These are phyloP conservation scores for Herpotrichia juniperi DNA, from an alignment of 2,329 filamentous ascomycete genomes.

Conservation along the genomic window DNA sequence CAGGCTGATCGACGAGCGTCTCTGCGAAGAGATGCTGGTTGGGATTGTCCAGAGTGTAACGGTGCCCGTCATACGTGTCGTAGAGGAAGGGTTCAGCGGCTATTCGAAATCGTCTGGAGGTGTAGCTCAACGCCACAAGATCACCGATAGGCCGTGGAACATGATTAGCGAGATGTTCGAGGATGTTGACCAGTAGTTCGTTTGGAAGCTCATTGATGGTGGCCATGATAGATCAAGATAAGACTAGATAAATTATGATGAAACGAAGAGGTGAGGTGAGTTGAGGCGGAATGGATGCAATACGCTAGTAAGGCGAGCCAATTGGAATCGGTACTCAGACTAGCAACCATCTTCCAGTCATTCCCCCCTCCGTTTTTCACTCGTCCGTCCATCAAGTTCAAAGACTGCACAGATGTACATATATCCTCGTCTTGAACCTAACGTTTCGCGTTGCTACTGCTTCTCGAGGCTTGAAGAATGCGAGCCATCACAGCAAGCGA, in stretches of 20 bases:
- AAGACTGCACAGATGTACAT: too few species aligned
- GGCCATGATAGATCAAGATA: background rate
- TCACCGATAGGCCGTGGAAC: background rate
- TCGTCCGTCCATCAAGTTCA: too few species aligned
- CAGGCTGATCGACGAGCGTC: background rate
- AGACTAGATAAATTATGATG: background rate
- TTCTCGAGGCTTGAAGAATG: too few species aligned
- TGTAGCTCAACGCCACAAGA: background rate
- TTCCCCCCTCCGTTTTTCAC: too few species aligned
- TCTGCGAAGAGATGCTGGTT: background rate
- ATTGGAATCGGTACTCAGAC: too few species aligned
- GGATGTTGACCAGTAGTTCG: background rate
- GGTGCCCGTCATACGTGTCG: background rate
- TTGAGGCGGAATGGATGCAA: too few species aligned
- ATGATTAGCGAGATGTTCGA: background rate
- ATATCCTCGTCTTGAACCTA: too few species aligned
- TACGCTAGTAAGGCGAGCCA: too few species aligned
- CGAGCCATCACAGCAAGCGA: too few species aligned
- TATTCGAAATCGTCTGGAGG: background rate
- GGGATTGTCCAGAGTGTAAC: background rate
- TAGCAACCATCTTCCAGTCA: too few species aligned
- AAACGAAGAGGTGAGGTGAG: background rate
- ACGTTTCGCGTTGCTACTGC: too few species aligned
- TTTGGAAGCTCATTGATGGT: background rate
- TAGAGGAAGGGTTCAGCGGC: background rate